A percentile compares a stretch with the other conserved stretches of the same genome.
Conservation (phyloP, 805 yeast genomes). For the Diddensiella santjacobensis region DNA sequence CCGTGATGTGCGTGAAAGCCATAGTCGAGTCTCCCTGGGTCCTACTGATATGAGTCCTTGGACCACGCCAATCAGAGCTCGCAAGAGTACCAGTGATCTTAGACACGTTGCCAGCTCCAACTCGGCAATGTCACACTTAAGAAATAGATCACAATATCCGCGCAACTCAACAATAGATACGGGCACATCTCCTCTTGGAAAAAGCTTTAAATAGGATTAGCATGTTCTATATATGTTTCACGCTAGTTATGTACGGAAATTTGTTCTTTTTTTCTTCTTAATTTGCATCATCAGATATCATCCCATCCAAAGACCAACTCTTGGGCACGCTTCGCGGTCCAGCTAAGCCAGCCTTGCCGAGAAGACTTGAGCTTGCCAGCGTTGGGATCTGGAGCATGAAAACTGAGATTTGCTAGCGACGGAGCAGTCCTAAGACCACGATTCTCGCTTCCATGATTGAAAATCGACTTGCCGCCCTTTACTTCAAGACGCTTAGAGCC, state of each 20-base stretch:
- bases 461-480: constrained; percentile 27
- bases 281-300: constrained; percentile 33
- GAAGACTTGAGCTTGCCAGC: constrained; percentile 4
- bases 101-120: not conserved
- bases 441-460: constrained; percentile 18
- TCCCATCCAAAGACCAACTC: constrained; percentile 58
- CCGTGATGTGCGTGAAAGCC: constrained; percentile 22
- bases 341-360: constrained; percentile 31
- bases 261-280: too few species aligned
- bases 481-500: constrained; percentile 15
- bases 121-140: not conserved
- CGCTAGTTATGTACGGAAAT: too few species aligned
- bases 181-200: too few species aligned
- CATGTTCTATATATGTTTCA: too few species aligned
- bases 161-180: too few species aligned
- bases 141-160: too few species aligned
- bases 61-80: not conserved
- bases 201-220: too few species aligned
- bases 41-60: constrained; percentile 14
- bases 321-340: constrained; percentile 36
- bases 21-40: constrained; percentile 8
- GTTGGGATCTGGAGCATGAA: constrained; percentile 8
- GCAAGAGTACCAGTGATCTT: not conserved
- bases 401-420: constrained; percentile 14
- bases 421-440: constrained; percentile 13